Base-by-base conservation (phyloP, 1,139 yeast genomes). In the Pichiaceae sp. region DNA sequence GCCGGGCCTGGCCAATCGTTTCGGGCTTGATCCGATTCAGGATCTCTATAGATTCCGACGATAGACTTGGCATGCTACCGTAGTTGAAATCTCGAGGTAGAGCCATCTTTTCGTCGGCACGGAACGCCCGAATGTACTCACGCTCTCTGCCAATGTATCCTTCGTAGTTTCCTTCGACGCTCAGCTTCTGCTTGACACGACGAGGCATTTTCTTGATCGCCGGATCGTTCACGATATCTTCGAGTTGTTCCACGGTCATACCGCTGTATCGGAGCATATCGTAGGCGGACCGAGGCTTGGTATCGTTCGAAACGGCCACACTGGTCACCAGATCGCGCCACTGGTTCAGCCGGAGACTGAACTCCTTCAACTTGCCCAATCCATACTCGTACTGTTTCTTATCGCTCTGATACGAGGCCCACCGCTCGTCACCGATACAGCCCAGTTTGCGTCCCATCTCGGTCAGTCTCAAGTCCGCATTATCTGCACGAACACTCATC, bases 1-100 rank as follows among this genome's bases (percentile, higher is more conserved):
- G 69, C 52, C 95, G 70, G 0, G 97, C 97, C 55, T 91, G 97
- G 0, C 97, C 97, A 35, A 91, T 75, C 0, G 96, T 91, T 39
- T 74, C 75, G 0, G 98, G 98, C 44, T 85, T 82, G 12, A 86
- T 75, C 4, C 72, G 69, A 50, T 86, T 84, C 40, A 91, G 66
- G 17, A 84, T 61, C 26, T 67, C 66, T 38, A 85, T 74, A 17
- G 79, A 93, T 53, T 91, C 98, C 29, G 73, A 68, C 0, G 95
- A 84, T 16, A 91, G 49, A 1, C 72, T 67, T 3, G 63, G 52
- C 33, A 78, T 49, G 2, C 53, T 56, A 8, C 69, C 54, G 54
- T 89, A 91, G 45, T 77, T 79, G 51, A 72, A 75, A 41, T 75
- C 68, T 3, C 54, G 37, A 0, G 98, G 97, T 20, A 91, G 64